phyloP scores from a whole-genome alignment of 83 land plant genomes.

The Thuja plicata region DNA sequence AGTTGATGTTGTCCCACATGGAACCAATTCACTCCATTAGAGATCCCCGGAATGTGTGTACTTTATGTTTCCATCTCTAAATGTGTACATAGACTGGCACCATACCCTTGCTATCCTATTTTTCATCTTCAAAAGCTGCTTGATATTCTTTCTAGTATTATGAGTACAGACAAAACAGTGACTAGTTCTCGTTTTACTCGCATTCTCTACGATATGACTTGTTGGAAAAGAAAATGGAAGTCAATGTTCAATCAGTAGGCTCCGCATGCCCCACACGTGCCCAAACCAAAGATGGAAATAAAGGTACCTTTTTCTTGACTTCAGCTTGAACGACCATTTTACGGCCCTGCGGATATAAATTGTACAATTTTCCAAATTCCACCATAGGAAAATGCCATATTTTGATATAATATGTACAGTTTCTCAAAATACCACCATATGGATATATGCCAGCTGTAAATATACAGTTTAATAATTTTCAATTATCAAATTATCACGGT shows the following conservation, averaged over 20 bases:
- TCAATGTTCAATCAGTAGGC: constrained; percentile 2
- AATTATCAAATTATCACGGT: background rate
- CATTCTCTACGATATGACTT: background rate
- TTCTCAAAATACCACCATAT: background rate
- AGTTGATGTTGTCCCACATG: background rate
- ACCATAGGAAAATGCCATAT: background rate
- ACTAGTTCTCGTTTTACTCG: background rate
- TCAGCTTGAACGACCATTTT: background rate
- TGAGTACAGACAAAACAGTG: background rate
- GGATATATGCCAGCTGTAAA: background rate
- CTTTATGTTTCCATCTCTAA: background rate
- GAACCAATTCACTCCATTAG: background rate
- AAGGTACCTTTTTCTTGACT: background rate
- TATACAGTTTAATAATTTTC: background rate
- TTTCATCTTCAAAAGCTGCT: background rate
- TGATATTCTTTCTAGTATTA: background rate
- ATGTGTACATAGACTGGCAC: background rate
- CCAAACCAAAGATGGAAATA: background rate
- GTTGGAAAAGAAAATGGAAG: background rate
- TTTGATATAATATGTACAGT: background rate
- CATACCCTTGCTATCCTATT: background rate
- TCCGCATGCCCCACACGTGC: constrained; percentile 7
- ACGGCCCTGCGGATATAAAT: background rate
- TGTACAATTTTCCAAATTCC: background rate
- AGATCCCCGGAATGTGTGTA: background rate